Evolutionary conservation across 805 yeast species (phyloP).

Genomic region (Ogataea neopini): DNA sequence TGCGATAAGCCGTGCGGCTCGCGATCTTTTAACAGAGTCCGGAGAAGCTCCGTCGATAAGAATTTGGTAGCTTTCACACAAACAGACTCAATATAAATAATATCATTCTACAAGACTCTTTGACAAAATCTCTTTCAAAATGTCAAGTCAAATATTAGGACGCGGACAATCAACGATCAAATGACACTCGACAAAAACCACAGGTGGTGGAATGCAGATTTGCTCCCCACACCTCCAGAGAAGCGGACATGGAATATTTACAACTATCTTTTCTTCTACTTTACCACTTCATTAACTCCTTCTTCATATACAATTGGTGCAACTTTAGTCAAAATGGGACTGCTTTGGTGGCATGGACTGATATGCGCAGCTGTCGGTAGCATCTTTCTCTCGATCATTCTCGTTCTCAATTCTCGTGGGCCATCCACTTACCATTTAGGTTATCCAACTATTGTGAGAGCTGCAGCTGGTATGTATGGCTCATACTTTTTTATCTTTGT

Average conservation of each 20-base stretch:
- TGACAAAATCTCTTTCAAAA: background rate
- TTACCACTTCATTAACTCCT: conserved; percentile 20
- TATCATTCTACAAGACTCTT: background rate
- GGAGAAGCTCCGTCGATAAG: conserved; percentile 1
- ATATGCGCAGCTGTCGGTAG: conserved; percentile 23
- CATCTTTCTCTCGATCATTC: conserved; percentile 16
- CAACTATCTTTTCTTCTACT: conserved; percentile 13
- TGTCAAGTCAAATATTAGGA: background rate
- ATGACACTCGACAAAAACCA: background rate
- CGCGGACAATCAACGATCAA: background rate
- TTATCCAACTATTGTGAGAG: conserved; percentile 38
- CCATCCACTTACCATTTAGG: conserved; percentile 33
- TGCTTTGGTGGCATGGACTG: conserved; percentile 23
- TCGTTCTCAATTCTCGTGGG: conserved; percentile 17
- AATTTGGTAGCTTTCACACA: background rate
- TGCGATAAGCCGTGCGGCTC: conserved; percentile 3
- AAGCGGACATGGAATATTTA: conserved; percentile 35
- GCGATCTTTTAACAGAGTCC: background rate
- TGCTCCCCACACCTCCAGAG: conserved; percentile 35
- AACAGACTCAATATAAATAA: background rate
- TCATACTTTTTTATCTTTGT: conserved; percentile 36
- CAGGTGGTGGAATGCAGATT: conserved; percentile 31
- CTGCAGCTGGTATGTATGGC: conserved; percentile 39
- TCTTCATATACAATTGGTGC: conserved; percentile 27
- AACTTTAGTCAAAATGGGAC: conserved; percentile 23